Percentiles rank a stretch among this genome's conserved stretches.
Conservation (phyloP, 768 basidiomycete genomes). For the Boletus insuetus region DNA sequence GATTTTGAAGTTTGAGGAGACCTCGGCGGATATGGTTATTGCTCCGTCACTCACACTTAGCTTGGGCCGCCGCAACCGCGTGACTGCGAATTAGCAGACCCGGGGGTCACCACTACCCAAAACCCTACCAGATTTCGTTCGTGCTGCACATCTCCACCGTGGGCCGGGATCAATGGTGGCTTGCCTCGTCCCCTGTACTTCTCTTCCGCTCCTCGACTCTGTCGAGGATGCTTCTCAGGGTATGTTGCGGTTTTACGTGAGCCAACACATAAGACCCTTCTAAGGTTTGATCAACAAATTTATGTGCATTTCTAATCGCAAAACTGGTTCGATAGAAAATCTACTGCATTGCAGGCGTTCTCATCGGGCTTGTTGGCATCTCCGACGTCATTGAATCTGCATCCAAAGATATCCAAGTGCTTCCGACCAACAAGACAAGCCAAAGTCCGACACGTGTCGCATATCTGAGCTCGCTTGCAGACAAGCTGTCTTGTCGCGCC, state of each 20-base stretch:
- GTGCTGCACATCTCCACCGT: not conserved
- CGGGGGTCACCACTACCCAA: conserved; percentile 17
- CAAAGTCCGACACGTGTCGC: conserved; percentile 12
- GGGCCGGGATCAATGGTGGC: not conserved
- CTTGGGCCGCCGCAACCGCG: conserved; percentile 28
- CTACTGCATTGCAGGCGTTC: not conserved
- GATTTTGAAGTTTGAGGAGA: conserved; percentile 15
- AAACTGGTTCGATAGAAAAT: conserved; percentile 2
- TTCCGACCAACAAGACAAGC: not conserved
- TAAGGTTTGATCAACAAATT: conserved; percentile 12
- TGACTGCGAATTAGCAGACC: conserved; percentile 22
- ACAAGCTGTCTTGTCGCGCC: not conserved
- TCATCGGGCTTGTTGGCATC: conserved; percentile 18
- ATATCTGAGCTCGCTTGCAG: conserved; percentile 5
- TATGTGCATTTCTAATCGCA: not conserved
- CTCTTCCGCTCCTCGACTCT: conserved; percentile 1
- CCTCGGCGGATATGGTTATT: conserved; percentile 34
- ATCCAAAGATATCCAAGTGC: not conserved
- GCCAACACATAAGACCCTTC: not conserved
- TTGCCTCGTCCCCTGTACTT: conserved; percentile 2
- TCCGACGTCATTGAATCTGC: conserved; percentile 9
- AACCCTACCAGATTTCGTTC: not conserved
- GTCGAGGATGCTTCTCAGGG: conserved; percentile 1
- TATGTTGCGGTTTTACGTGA: conserved; percentile 15
- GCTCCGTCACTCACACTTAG: conserved; percentile 26